Base-by-base conservation (phyloP, 768 basidiomycete genomes). In the Gloeostereum incarnatum region DNA sequence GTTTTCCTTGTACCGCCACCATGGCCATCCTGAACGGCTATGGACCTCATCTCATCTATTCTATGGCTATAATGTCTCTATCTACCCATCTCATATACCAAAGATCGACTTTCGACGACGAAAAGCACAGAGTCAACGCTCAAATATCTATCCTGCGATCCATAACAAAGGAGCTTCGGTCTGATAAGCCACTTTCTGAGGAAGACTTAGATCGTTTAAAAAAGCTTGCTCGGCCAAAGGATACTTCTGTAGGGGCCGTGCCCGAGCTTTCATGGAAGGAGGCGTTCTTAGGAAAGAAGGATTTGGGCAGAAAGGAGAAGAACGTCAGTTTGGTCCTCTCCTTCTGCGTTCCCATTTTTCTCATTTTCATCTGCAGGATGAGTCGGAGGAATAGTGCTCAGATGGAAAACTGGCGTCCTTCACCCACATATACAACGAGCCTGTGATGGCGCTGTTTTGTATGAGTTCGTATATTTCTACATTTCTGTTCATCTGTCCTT, bases 1-100 rank as follows among this genome's bases (percentile, higher is more conserved):
- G n/a, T n/a, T n/a, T n/a, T n/a, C n/a, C n/a, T n/a, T n/a, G n/a
- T n/a, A n/a, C n/a, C n/a, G n/a, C n/a, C n/a, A n/a, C n/a, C n/a
- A n/a, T n/a, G n/a, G n/a, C n/a, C n/a, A n/a, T n/a, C n/a, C n/a
- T n/a, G n/a, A n/a, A n/a, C n/a, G 49, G 54, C 5, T 83, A 82
- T 58, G 51, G 80, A 41, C 78, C 76, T 20, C 80, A 84, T 47
- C 60, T 79, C 38, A 37, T 83, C 45, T 84, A 74, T 54, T 73
- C 79, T 22, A 59, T 78, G 32, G 79, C 78, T 6, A 62, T 82
- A 48, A 75, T 71, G 33, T 81, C 81, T 17, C 54, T 83, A 43
- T 74, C 80, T 20, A 75, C 81, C 40, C 81, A 86, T 56, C 61
- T 81, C 19, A 65, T 83, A 26, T 65, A 58, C 50, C 67, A 73